Evolutionary conservation across 352 stramenopile species (phyloP).

Genomic region (Globisporangium okanoganense): DNA sequence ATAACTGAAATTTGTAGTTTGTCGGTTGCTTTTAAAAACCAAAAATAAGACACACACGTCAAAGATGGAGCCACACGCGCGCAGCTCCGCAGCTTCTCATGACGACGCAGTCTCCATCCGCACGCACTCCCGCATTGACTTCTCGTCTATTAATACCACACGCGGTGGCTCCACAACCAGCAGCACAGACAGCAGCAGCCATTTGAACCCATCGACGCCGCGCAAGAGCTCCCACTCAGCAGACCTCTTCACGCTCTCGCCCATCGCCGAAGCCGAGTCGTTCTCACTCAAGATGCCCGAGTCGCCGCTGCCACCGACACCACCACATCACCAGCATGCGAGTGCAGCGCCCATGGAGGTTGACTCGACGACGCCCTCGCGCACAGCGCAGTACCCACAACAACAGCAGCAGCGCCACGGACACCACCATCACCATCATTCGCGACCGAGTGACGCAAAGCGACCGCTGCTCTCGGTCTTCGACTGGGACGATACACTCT

Average conservation of each 20-base stretch:
- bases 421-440: not conserved
- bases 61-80: not conserved
- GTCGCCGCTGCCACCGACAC: not conserved
- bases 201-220: not conserved
- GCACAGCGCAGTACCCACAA: not conserved
- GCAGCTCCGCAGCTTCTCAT: not conserved
- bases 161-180: not conserved
- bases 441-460: slow-evolving; percentile 10
- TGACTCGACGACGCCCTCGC: slow-evolving; percentile 11
- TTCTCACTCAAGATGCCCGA: slow-evolving; percentile 15
- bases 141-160: slow-evolving; percentile 4
- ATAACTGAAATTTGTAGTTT: not conserved
- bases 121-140: not conserved
- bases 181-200: not conserved
- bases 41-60: not conserved
- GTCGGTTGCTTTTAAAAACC: not conserved
- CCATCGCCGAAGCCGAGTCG: slow-evolving; percentile 11
- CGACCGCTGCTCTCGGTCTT: slow-evolving; percentile 40
- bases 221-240: not conserved
- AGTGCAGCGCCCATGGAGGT: slow-evolving; percentile 10
- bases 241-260: slow-evolving; percentile 10
- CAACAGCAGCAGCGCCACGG: not conserved
- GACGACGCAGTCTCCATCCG: not conserved
- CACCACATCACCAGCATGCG: not conserved
- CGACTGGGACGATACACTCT: slow-evolving; percentile 70